Base-by-base conservation (phyloP, 106 monocot genomes). In the Dendrobium nobile region DNA sequence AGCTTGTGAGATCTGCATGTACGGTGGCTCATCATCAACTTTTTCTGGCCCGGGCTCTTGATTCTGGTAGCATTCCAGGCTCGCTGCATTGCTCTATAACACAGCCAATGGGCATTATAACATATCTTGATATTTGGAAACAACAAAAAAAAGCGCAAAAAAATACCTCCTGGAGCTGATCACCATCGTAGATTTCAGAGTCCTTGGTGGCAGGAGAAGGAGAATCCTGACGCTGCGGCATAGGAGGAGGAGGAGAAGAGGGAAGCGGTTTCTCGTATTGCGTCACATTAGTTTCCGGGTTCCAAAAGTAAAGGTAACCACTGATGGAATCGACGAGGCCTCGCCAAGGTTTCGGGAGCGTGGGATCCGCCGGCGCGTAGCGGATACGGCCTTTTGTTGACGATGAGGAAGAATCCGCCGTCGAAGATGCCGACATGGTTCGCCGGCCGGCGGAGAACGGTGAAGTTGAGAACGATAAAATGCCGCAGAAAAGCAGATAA, bases 271-370 rank as follows among this genome's bases (percentile, higher is more conserved):
- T 81, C 54, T 90, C 82, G 78, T 90, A 90, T 55, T 88, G 87
- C 9, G 86, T 86, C 72, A 86, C 85, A 56, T 84, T 86, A 73
- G 90, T 90, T 54, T 77, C 77, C 4, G 90, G 85, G 77, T 90
- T 90, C 90, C 90, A 90, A 77, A 83, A 90, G 47, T 88, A 90
- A 56, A 86, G 55, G 27, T 82, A 85, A 26, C 88, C 88, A 7
- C 86, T 90, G 73, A 8, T 80, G 33, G 84, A 88, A 56, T 90
- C 90, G 40, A 90, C 43, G 37, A 90, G 84, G 3, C 75, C 86
- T 24, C 77, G 78, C 90, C 90, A 90, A 31, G 90, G 90, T 86
- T 85, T 84, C 26, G 90, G 85, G 2, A 90, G 77, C 16, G 77
- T 80, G 18, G 91, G 91, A 79, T 91, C 91, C 9, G 82, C 47